These are phyloP conservation scores for Areca catechu DNA, from an alignment of 176 grass and related monocot species.

Conservation along the genomic window DNA sequence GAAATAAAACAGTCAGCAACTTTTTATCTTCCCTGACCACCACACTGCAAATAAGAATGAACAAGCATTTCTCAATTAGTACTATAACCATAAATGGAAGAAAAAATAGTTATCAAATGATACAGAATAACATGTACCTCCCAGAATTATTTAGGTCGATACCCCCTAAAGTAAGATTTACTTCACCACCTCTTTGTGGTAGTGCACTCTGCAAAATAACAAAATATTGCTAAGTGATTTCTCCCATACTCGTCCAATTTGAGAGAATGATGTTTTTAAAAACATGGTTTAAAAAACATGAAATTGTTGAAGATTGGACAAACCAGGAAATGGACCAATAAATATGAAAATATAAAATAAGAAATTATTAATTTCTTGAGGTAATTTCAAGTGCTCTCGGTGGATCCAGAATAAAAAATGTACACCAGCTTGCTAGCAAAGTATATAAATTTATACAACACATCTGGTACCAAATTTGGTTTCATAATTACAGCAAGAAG, in stretches of 20 bases:
- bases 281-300: too few relatives aligned
- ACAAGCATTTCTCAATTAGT: neutral
- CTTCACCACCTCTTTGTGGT: conserved; percentile 82
- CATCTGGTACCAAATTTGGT: too few relatives aligned
- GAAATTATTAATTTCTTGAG: too few relatives aligned
- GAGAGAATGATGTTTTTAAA: neutral
- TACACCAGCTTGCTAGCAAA: too few relatives aligned
- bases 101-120: neutral
- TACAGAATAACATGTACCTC: conserved; percentile 38
- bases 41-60: conserved; percentile 51
- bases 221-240: conserved; percentile 10
- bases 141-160: conserved; percentile 99
- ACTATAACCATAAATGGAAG: neutral
- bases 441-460: too few relatives aligned
- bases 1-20: conserved; percentile 91
- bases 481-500: too few relatives aligned
- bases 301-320: too few relatives aligned
- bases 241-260: neutral
- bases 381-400: too few relatives aligned
- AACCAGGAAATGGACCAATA: too few relatives aligned
- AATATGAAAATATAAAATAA: too few relatives aligned
- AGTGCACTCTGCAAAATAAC: conserved; percentile 66
- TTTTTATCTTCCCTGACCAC: conserved; percentile 99
- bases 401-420: too few relatives aligned
- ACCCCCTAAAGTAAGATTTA: conserved; percentile 87